A percentile compares a stretch with the other conserved stretches of the same genome.
These are phyloP conservation scores for Kwoniella bestiolae DNA, from an alignment of 768 basidiomycete genomes.

Conservation along the genomic window DNA sequence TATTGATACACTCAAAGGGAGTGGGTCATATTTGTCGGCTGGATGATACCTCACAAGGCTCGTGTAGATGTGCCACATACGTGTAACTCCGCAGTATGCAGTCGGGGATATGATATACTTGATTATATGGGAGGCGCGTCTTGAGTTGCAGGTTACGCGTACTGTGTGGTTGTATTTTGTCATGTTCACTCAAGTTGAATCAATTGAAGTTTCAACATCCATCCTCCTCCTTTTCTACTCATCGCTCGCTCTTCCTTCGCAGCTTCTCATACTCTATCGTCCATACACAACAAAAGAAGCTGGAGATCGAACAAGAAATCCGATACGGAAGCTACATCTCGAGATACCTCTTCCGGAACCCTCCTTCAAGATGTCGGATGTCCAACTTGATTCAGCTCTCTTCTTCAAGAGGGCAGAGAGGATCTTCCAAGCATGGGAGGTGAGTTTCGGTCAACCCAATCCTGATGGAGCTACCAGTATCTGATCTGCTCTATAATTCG, in stretches of 20 bases:
- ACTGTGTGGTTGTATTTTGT: background rate
- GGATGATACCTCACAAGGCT: no score
- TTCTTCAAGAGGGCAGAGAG: slow-evolving; percentile 52
- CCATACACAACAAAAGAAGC: no score
- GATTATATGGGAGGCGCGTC: background rate
- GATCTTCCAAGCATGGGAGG: slow-evolving; percentile 54
- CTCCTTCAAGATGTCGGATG: slow-evolving; percentile 48
- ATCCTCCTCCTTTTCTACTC: background rate
- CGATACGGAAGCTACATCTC: background rate
- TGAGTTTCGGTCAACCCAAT: slow-evolving; percentile 29
- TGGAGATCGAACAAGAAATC: no score
- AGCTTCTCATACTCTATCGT: no score
- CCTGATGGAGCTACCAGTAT: background rate
- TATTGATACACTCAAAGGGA: no score
- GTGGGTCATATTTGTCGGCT: no score
- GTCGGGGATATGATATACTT: background rate
- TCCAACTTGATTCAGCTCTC: slow-evolving; percentile 48
- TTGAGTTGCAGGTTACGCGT: no score
- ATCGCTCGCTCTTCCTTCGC: no score
- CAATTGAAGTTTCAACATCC: background rate
- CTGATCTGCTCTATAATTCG: slow-evolving; percentile 13
- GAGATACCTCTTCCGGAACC: background rate
- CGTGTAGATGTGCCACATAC: background rate
- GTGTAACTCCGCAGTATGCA: background rate
- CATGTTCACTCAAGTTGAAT: background rate